phyloP scores from a whole-genome alignment of 345 rosid genomes.

The Laguncularia racemosa region DNA sequence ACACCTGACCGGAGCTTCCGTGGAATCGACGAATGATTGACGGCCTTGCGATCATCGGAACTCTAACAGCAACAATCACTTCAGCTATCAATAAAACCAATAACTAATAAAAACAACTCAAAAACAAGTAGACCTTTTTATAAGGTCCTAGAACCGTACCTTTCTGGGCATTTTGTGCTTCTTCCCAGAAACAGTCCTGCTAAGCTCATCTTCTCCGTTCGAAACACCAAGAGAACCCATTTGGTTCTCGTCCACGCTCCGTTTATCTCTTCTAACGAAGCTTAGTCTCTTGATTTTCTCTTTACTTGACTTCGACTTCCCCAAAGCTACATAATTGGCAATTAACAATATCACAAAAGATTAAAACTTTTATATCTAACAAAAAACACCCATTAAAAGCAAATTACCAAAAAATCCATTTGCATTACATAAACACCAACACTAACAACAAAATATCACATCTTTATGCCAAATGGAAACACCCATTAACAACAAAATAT shows the following conservation, averaged over 20 bases:
- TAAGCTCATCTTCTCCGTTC: slow-evolving; percentile 24
- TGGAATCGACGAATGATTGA: slow-evolving; percentile 75
- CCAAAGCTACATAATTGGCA: slow-evolving; percentile 22
- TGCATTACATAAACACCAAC: neutral
- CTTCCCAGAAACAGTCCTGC: slow-evolving; percentile 22
- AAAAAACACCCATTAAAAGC: neutral
- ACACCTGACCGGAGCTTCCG: slow-evolving; percentile 95
- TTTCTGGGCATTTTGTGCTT: slow-evolving; percentile 46
- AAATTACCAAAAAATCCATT: neutral
- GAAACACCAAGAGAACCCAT: slow-evolving; percentile 27
- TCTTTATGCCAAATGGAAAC: slow-evolving; percentile 14
- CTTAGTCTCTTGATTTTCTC: slow-evolving; percentile 45
- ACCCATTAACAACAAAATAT: slow-evolving; percentile 4
- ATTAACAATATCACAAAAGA: slow-evolving; percentile 4
- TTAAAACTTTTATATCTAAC: slow-evolving; percentile 1
- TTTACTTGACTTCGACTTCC: slow-evolving; percentile 39
- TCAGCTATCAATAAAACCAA: neutral
- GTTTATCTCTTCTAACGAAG: slow-evolving; percentile 28
- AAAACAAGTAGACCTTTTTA: neutral
- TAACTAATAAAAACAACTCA: neutral
- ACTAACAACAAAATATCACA: slow-evolving; percentile 28
- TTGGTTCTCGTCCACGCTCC: slow-evolving; percentile 24
- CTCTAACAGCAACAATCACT: slow-evolving; percentile 20
- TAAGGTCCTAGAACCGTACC: slow-evolving; percentile 21
- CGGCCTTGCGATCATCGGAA: slow-evolving; percentile 43